Percentiles rank a stretch among this genome's conserved stretches.
Evolutionary conservation across 2,329 filamentous ascomycete species (phyloP).

Genomic region (Pyricularia pennisetigena): DNA sequence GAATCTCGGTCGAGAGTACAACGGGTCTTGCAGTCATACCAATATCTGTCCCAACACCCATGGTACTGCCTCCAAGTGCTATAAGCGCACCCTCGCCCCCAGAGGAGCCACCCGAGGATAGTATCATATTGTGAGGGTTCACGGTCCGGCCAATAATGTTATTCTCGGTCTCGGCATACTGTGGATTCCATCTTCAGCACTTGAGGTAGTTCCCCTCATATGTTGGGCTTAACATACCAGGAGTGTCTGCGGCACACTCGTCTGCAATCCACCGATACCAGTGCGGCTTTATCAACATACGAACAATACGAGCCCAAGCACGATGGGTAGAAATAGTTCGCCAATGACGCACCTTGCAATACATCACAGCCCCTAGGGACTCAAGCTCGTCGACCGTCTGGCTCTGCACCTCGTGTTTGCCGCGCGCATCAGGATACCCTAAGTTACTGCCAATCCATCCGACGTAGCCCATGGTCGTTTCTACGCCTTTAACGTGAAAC

Average conservation of each 20-base stretch:
- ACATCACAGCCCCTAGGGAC: conserved; percentile 18
- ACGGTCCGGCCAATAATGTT: conserved; percentile 53
- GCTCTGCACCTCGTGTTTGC: conserved; percentile 12
- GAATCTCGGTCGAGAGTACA: neutral
- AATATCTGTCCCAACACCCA: conserved; percentile 58
- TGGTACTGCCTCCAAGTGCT: conserved; percentile 42
- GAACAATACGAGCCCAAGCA: too few species aligned
- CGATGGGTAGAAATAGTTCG: neutral
- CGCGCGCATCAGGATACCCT: conserved; percentile 28
- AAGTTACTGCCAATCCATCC: conserved; percentile 45
- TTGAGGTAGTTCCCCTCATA: conserved; percentile 36
- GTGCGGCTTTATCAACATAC: neutral
- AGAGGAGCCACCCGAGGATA: conserved; percentile 55
- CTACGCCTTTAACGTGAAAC: conserved; percentile 51
- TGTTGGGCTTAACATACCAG: conserved; percentile 48
- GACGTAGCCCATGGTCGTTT: conserved; percentile 54
- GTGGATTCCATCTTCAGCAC: conserved; percentile 42
- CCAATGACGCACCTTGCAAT: conserved; percentile 11
- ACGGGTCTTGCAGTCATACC: conserved; percentile 13
- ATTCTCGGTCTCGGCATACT: conserved; percentile 60
- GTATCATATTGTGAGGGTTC: conserved; percentile 48
- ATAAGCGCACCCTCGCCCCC: conserved; percentile 60
- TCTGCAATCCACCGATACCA: neutral
- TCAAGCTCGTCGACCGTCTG: conserved; percentile 19
- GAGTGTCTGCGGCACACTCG: conserved; percentile 14